phyloP scores from a whole-genome alignment of 768 basidiomycete genomes.

The Boletus rex-veris region DNA sequence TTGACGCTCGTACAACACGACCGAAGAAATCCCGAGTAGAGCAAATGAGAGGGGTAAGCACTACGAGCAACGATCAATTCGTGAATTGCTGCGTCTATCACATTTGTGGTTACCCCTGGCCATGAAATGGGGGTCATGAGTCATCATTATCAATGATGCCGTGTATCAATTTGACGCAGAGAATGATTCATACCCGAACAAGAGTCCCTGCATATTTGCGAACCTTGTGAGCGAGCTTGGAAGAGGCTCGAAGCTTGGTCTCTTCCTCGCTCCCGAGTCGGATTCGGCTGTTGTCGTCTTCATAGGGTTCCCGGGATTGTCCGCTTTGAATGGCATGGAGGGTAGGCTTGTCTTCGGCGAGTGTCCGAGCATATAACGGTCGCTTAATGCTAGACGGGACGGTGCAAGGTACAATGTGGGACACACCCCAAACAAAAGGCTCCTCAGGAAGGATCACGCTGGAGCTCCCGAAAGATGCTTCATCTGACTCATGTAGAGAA shows the following conservation, averaged over 20 bases:
- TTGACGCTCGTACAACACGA: constrained; percentile 71
- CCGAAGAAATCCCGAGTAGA: constrained; percentile 56
- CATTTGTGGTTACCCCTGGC: constrained; percentile 71
- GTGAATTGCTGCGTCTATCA: constrained; percentile 71
- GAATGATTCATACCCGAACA: constrained; percentile 41
- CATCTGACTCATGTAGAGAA: constrained; percentile 2
- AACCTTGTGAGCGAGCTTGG: constrained; percentile 52
- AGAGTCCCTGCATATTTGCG: constrained; percentile 52
- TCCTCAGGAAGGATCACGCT: constrained; percentile 62
- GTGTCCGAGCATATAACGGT: constrained; percentile 48
- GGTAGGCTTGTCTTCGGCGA: not conserved
- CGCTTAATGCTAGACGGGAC: constrained; percentile 55
- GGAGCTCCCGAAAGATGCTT: constrained; percentile 48
- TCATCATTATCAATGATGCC: too few relatives aligned
- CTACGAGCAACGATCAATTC: constrained; percentile 59
- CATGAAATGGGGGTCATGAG: constrained; percentile 23
- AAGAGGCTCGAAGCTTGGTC: constrained; percentile 47
- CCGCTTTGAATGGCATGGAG: not conserved
- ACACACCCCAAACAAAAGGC: constrained; percentile 60
- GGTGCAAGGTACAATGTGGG: constrained; percentile 51
- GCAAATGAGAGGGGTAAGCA: constrained; percentile 86
- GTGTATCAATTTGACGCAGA: not conserved
- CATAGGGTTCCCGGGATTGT: not conserved
- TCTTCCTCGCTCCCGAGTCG: constrained; percentile 54
- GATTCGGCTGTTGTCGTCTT: constrained; percentile 40